Base-by-base conservation (phyloP, 192 early-diverging fungal genomes). In the Coemansia reversa region DNA sequence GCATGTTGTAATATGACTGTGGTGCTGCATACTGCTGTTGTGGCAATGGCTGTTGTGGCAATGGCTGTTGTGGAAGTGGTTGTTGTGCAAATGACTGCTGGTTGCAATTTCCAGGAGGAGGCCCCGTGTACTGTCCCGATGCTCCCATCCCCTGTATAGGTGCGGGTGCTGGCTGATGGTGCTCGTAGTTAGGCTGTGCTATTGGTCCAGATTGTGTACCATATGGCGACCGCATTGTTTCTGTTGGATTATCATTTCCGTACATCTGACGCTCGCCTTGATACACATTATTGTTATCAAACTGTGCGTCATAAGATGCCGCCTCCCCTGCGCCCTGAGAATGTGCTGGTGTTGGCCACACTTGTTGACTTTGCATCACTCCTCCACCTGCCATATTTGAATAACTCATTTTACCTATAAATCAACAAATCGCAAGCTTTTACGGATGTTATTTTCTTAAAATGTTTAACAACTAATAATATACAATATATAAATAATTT, bases 221-320 rank as follows among this genome's bases (percentile, higher is more conserved):
- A 23, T 6, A 20, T 14, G 52, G 52, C 28, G 62, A 45, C 35
- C 62, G 51, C 62, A 63, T 63, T 16, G 39, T 55, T 28, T 51
- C 33, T 24, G 32, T 51, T 28, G 62, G 25, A 52, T 25, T 23
- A 3, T 27, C 51, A 0, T 27, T 11, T 1, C 8, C 28, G 3
- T 16, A 16, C 39, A 45, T 45, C 14, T 11, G 14, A 4, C 14
- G 39, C 39, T 16, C 12, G 12, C 39, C 39, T 16, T 45, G 39
- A 45, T 4, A 45, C 3, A 16, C 39, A 9, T 14, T 39, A 39
- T 12, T 28, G 52, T 64, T 45, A 16, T 39, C 22, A 23, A 64
- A 64, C 42, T 64, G 62, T 54, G 52, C 62, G 35, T 64, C 62
- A 22, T 64, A 64, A n/a, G 53, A 9, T 9, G 62, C 62, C 3